Percentiles rank a stretch among this genome's conserved stretches.
Evolutionary conservation across 345 rosid genomes (phyloP).

Genomic region (Boechera divaricarpa): DNA sequence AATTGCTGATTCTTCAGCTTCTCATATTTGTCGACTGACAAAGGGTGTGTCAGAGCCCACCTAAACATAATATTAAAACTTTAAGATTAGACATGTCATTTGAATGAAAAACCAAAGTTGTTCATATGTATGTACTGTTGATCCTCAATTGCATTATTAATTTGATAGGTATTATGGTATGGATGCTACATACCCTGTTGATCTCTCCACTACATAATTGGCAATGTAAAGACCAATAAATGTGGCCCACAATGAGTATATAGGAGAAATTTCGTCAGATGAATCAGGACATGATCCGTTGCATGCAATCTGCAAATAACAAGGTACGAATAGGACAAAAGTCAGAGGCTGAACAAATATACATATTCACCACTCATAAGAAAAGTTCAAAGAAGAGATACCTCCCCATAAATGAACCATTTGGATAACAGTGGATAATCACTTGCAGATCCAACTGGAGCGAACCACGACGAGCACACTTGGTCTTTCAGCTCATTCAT

Average conservation of each 20-base stretch:
- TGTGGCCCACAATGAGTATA: slow-evolving; percentile 98
- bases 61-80: slow-evolving; percentile 46
- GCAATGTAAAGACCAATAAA: slow-evolving; percentile 99
- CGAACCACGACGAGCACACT: slow-evolving; percentile 98
- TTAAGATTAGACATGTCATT: slow-evolving; percentile 17
- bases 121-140: slow-evolving; percentile 4
- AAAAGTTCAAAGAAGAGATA: slow-evolving; percentile 38
- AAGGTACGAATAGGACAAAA: slow-evolving; percentile 22
- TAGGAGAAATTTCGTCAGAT: slow-evolving; percentile 95
- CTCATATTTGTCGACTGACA: slow-evolving; percentile 76
- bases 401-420: slow-evolving; percentile 99
- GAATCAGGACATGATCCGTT: slow-evolving; percentile 68
- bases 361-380: slow-evolving; percentile 9
- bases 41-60: slow-evolving; percentile 98
- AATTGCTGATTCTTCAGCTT: slow-evolving; percentile 80
- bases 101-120: slow-evolving; percentile 21
- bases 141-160: slow-evolving; percentile 5
- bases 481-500: slow-evolving; percentile 92
- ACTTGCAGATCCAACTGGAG: slow-evolving; percentile 98
- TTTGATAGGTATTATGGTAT: slow-evolving; percentile 16
- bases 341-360: background rate
- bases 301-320: slow-evolving; percentile 61
- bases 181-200: slow-evolving; percentile 83
- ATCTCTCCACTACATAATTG: slow-evolving; percentile 96
- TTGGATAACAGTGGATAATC: slow-evolving; percentile 97